Evolutionary conservation across 2,329 filamentous ascomycete genomes (phyloP), one percentile per base, ranked within the genome.

Genomic region (Chrysosporium keratinophilum): DNA sequence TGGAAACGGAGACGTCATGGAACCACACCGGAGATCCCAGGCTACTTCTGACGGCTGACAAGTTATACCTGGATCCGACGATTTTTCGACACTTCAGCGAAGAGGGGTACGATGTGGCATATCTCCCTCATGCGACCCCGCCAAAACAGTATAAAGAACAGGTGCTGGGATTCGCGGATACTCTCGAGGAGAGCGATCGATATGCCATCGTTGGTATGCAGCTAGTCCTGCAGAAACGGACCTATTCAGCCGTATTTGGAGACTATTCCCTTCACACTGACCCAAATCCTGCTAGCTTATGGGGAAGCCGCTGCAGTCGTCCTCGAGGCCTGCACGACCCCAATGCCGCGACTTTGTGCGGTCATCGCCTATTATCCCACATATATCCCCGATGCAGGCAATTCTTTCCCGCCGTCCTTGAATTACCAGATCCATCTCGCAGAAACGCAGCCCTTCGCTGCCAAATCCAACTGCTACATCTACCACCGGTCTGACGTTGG

Each of bases 11-110:
- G 34, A 31, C 46, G 20, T 40, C 90, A 41, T 82, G 84, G 14
- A 90, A 97, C 64, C 87, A 95, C 66, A 70, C 71, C 1, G 94
- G 96, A 62, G 86, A 90, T 0, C 75, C 84, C 14, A 78, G 81
- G 41, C 76, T 58, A 5, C 55, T 60, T 17, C 37, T 60, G 39
- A 57, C 57, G 5, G 55, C 54, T 5, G 54, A 56, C 34, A 49
- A 47, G 3, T 9, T 40, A 1, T 44, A 54, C 11, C 55, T 59
- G 31, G 56, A 60, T 17, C 52, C 45, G 14, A 41, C 37, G 11
- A 54, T 52, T 17, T 37, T 58, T 28, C 52, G 54, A 28, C 12
- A 50, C 5, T 59, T 59, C 37, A 57, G 41, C 42, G 58, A 79
- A 39, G 81, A 84, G 63, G 81, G 81, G 1, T 84, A 83, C 62